Base-by-base conservation (phyloP, 2,329 filamentous ascomycete genomes). In the Colletotrichum gloeosporioides region DNA sequence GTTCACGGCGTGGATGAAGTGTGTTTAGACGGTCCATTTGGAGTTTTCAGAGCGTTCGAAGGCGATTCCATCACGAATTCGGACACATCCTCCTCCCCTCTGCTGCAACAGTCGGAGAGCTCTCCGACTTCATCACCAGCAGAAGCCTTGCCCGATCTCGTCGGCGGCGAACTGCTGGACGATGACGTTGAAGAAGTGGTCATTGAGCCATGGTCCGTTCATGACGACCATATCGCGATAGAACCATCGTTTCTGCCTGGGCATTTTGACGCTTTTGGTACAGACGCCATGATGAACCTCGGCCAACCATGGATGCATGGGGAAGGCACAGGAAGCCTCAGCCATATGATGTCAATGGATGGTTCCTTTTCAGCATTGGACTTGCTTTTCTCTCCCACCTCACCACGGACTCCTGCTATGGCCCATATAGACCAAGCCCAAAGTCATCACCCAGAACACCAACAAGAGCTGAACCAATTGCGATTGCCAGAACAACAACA, bases 11-110 rank as follows among this genome's bases (percentile, higher is more conserved):
- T 71, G 36, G 36, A 15, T 4, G 65, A 63, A 6, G 57, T 39
- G 3, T 64, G 49, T 67, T 69, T 5, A 70, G 81, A 9, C 61
- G 79, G 6, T 34, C 69, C 77, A 57, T 34, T 78, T 69, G 25
- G 81, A 55, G n/a, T 81, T 74, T 66, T 79, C 53, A 71, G 67
- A 9, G 67, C 64, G 1, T 63, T 63, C 31, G 29, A 63, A 4
- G 65, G 36, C n/a, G 65, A 22, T 31, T 31, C 65, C 15, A 10
- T 31, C 9, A 27, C 62, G 18, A 27, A 31, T 18, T 27, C 39
- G 6, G 65, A 22, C 25, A 4, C 10, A 8, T n/a, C 65, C 0
- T 69, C 71, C 18, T 69, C 71, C 7, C 71, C 55, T 13, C 13
- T 12, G 1, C 12, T 13, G 9, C 39, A 27, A 16, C 8, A 10